Evolutionary conservation across 2,329 filamentous ascomycete species (phyloP), one percentile per base, ranked within the genome.

Genomic region (Phyllosticta citribraziliensis): DNA sequence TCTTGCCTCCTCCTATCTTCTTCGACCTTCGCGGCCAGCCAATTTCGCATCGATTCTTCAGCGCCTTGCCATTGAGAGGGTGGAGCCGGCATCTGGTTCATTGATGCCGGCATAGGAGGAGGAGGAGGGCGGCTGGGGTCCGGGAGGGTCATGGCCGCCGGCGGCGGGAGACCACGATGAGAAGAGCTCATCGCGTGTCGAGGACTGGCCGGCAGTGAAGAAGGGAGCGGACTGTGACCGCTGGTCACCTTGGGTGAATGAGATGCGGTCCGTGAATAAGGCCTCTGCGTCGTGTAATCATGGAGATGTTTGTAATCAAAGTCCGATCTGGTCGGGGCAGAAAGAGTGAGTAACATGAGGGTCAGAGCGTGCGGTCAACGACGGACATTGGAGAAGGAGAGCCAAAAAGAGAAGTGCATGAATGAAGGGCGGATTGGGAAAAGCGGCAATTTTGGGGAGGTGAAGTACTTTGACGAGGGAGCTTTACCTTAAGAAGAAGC

Each of bases 1-100:
- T 82, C 80, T 70, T 81, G 78, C 70, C 76, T 79, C 62, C 78
- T 73, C 70, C 75, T 78, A 63, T 82, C 79, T 68, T 82, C 80
- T 65, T 78, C 76, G 17, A 78, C 74, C 69, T 80, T 81, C 20
- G 78, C 77, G 11, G 72, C 70, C 22, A 81, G 70, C 78, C 79
- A 81, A 60, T 77, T 78, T 63, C 78, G 77, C 75, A 79, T 80
- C 20, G 76, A 75, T 57, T 81, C 79, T 64, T 81, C 79, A 52
- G 79, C 73, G 60, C 75, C 75, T 67, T 79, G 77, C 78, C 77
- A 80, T 70, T 76, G 56, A 69, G 68, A 2, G 77, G 78, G 62
- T 76, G 75, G 20, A 74, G 72, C 52, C 30, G 78, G 78, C 64
- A 80, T 73, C 57, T 74, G 70, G 57, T 72, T 70, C 62, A 78